A percentile compares a stretch with the other conserved stretches of the same genome.
phyloP scores from a whole-genome alignment of 176 grass and related monocot genomes.

The Oropetium thomaeum region DNA sequence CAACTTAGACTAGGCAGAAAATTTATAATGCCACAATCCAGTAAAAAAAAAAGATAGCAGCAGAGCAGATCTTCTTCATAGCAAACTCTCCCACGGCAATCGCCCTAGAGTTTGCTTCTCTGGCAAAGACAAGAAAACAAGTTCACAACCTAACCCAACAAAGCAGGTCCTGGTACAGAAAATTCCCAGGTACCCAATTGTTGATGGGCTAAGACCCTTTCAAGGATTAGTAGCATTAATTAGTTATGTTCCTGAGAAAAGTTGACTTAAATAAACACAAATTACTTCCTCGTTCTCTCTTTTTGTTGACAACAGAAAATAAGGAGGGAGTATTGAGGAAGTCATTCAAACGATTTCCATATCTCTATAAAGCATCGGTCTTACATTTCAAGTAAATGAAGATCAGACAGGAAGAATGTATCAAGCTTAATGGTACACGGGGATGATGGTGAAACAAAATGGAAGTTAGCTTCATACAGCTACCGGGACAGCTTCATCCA shows the following conservation, averaged over 20 bases:
- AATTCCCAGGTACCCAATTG: background rate
- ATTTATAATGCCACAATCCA: background rate
- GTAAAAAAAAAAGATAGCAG: background rate
- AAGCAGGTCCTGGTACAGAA: background rate
- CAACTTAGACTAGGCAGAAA: background rate
- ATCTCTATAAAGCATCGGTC: conserved; percentile 43
- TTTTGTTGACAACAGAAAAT: too few species aligned
- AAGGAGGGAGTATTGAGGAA: too few species aligned
- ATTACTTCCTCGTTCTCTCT: too few species aligned
- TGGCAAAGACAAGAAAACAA: conserved; percentile 9
- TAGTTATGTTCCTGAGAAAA: conserved; percentile 6
- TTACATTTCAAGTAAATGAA: conserved; percentile 32
- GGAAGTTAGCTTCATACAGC: conserved; percentile 52
- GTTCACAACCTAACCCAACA: background rate
- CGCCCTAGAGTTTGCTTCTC: conserved; percentile 37
- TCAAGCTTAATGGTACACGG: conserved; percentile 10
- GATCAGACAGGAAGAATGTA: background rate
- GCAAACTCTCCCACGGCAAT: background rate
- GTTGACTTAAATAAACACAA: background rate
- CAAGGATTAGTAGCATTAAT: background rate
- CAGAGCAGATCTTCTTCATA: background rate
- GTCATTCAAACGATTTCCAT: conserved; percentile 38
- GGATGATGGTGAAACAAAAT: conserved; percentile 31
- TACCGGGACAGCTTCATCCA: conserved; percentile 49
- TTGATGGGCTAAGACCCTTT: background rate